Conservation (phyloP, 2,329 filamentous ascomycete genomes). For the Fusarium sp. region DNA sequence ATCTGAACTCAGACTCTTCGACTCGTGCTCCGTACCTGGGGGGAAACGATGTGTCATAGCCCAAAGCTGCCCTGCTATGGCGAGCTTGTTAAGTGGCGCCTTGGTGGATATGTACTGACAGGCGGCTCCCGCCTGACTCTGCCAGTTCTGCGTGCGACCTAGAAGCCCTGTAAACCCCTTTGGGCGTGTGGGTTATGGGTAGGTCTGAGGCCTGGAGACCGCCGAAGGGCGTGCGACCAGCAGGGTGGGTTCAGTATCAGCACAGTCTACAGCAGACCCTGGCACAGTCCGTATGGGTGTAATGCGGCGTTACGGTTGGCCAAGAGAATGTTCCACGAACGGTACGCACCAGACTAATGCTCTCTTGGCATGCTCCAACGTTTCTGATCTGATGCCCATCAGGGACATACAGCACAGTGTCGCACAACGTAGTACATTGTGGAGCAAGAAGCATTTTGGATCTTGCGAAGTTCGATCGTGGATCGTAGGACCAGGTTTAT, state of each 20-base stretch:
- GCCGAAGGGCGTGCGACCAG: constrained; percentile 36
- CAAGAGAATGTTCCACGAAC: constrained; percentile 12
- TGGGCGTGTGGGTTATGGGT: constrained; percentile 42
- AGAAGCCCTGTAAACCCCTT: constrained; percentile 29
- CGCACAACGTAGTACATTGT: constrained; percentile 14
- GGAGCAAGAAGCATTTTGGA: constrained; percentile 37
- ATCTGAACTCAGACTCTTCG: constrained; percentile 35
- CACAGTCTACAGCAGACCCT: constrained; percentile 24
- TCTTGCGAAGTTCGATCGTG: constrained; percentile 44
- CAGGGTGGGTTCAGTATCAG: constrained; percentile 28
- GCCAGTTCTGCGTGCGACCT: constrained; percentile 32
- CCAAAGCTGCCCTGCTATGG: constrained; percentile 43
- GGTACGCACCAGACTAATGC: constrained; percentile 23
- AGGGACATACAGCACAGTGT: constrained; percentile 21
- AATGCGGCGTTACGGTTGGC: constrained; percentile 24
- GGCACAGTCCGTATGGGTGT: constrained; percentile 22
- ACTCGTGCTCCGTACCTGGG: constrained; percentile 35
- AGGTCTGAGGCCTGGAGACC: constrained; percentile 29
- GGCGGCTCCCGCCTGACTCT: constrained; percentile 46
- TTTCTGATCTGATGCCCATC: constrained; percentile 38
- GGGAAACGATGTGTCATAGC: constrained; percentile 49
- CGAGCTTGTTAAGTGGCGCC: constrained; percentile 48
- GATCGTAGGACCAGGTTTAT: constrained; percentile 44
- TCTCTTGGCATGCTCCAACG: constrained; percentile 33
- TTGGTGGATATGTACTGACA: constrained; percentile 39